Evolutionary conservation across 75 land plant species (phyloP).

Genomic region (Chamaecyparis obtusa): DNA sequence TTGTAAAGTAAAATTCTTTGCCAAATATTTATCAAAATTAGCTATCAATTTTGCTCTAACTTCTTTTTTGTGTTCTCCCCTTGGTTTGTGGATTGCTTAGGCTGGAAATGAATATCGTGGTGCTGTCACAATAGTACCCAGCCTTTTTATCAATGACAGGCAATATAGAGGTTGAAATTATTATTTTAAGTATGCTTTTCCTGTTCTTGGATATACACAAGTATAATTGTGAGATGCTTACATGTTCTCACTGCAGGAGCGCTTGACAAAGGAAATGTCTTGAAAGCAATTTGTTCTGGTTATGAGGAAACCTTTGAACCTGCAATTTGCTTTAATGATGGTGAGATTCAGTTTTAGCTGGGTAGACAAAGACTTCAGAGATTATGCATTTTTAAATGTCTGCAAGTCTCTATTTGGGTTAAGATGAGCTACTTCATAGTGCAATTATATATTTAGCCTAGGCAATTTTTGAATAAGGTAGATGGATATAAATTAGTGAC

Average conservation of each 20-base stretch:
- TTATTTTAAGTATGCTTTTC: background rate
- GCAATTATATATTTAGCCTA: background rate
- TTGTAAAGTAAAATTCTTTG: background rate
- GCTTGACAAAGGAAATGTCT: conserved; percentile 78
- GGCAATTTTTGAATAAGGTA: background rate
- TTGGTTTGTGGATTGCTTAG: conserved; percentile 30
- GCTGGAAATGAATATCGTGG: conserved; percentile 85
- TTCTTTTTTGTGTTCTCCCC: background rate
- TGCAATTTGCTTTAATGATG: conserved; percentile 73
- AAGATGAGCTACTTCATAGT: background rate
- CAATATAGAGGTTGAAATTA: conserved; percentile 81
- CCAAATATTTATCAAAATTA: background rate
- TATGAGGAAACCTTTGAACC: conserved; percentile 98
- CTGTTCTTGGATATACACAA: background rate
- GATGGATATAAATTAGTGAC: background rate
- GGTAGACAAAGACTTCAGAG: background rate
- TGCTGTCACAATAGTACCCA: conserved; percentile 92
- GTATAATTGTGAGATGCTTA: conserved; percentile 5
- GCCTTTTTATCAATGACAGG: conserved; percentile 82
- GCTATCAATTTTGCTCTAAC: background rate
- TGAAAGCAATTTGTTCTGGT: conserved; percentile 95
- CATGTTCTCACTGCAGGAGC: conserved; percentile 56
- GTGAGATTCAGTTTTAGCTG: conserved; percentile 24
- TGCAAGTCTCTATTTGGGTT: background rate
- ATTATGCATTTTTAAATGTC: background rate